These are phyloP conservation scores for Candida bentonensis DNA, from an alignment of 805 yeast species.

Conservation along the genomic window DNA sequence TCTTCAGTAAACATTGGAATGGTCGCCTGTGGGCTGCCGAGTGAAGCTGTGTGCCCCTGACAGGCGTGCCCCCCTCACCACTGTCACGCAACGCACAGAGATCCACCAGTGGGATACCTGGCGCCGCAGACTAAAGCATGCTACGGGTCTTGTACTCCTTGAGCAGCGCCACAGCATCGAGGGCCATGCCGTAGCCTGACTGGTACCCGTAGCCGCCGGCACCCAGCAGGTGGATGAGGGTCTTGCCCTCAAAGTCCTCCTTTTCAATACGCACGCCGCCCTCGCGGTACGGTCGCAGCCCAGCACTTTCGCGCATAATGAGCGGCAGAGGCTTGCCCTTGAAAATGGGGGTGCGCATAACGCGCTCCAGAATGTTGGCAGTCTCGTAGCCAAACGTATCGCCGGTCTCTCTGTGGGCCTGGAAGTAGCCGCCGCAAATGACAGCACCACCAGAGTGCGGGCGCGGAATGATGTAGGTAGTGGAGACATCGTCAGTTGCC, in stretches of 20 bases:
- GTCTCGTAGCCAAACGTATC: conserved; percentile 46
- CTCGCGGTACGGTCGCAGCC: conserved; percentile 60
- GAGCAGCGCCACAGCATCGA: conserved; percentile 21
- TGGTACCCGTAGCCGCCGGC: conserved; percentile 73
- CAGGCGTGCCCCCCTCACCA: too few species aligned
- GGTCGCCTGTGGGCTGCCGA: too few species aligned
- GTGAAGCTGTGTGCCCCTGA: too few species aligned
- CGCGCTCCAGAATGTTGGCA: conserved; percentile 45
- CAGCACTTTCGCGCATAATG: conserved; percentile 53
- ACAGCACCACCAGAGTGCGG: conserved; percentile 53
- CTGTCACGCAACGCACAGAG: too few species aligned
- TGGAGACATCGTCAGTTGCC: conserved; percentile 13
- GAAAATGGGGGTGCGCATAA: conserved; percentile 26
- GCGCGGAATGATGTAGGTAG: conserved; percentile 62
- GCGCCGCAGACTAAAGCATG: background rate
- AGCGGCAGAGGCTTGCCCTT: conserved; percentile 22
- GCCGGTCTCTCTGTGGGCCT: conserved; percentile 46
- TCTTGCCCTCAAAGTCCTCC: conserved; percentile 28
- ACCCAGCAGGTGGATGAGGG: conserved; percentile 59
- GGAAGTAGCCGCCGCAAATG: conserved; percentile 63
- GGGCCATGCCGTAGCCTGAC: conserved; percentile 54
- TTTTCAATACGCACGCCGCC: conserved; percentile 65
- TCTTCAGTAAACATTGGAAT: too few species aligned
- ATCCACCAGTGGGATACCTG: too few species aligned
- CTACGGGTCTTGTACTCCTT: background rate